phyloP scores from a whole-genome alignment of 805 yeast species.

The Alloascoidea africana region DNA sequence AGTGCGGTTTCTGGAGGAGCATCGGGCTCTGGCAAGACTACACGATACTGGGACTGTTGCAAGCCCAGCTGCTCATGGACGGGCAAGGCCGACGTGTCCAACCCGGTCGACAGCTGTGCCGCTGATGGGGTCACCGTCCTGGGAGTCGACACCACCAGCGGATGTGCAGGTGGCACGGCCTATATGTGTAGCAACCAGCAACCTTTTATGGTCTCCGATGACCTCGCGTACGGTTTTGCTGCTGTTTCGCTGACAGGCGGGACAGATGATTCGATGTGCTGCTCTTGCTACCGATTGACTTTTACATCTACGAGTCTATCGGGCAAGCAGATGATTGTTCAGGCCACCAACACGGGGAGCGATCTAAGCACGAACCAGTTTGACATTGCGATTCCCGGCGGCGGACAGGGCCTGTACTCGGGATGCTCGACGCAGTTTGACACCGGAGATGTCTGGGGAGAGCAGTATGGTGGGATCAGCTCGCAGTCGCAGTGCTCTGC shows the following conservation, averaged over 20 bases:
- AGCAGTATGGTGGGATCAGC: slow-evolving; percentile 3
- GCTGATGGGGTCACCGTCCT: slow-evolving; percentile 4
- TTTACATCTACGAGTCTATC: slow-evolving; percentile 3
- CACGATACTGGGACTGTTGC: slow-evolving; percentile 6
- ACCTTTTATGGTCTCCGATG: slow-evolving; percentile 2
- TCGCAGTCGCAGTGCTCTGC: slow-evolving; percentile 2
- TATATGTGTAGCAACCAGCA: slow-evolving; percentile 5
- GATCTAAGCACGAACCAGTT: slow-evolving; percentile 4
- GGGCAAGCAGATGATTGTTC: slow-evolving; percentile 4
- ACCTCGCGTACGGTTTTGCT: slow-evolving; percentile 3
- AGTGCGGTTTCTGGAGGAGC: too few species aligned
- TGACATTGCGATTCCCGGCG: slow-evolving; percentile 5
- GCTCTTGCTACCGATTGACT: slow-evolving; percentile 4
- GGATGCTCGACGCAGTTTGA: slow-evolving; percentile 4
- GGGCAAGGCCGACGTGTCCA: slow-evolving; percentile 4
- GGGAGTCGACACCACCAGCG: slow-evolving; percentile 2
- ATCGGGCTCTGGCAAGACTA: slow-evolving; percentile 3
- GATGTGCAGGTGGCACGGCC: slow-evolving; percentile 4
- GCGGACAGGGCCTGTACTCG: slow-evolving; percentile 2
- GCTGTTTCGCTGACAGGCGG: slow-evolving; percentile 3
- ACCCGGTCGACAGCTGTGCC: slow-evolving; percentile 3
- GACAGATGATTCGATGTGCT: slow-evolving; percentile 2
- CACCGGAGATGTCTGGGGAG: slow-evolving; percentile 3
- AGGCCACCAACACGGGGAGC: slow-evolving; percentile 4
- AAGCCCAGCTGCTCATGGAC: slow-evolving; percentile 5